Base-by-base conservation (phyloP, 1,284 basidiomycete species). In the Boletus sp. region DNA sequence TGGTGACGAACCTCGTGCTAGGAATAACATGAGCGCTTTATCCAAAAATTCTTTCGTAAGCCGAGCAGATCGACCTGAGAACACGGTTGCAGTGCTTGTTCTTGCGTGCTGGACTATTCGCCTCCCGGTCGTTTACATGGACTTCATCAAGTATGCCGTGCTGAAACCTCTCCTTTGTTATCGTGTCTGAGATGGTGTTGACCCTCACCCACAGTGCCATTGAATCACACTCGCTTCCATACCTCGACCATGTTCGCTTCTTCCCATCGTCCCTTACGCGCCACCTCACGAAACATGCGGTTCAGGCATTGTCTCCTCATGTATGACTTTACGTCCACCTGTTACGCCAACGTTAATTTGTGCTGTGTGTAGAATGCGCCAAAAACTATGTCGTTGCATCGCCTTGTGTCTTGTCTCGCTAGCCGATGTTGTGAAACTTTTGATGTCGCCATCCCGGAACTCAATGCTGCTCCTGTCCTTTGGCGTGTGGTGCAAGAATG, bases 31-130 rank as follows among this genome's bases (percentile, higher is more conserved):
- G 37, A 44, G 50, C 26, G 41, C 49, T 14, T 44, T 44, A 44
- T 43, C 49, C 22, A 54, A 41, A 36, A 57, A 53, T 22, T 37
- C 48, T 44, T 56, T 49, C 49, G 54, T 64, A 13, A 58, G 62
- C 17, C 57, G 54, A 37, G 74, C 77, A 53, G 82, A 86, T 56
- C 69, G 71, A 12, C 80, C 80, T 13, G 70, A 74, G 33, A 80
- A 76, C 53, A 86, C 78, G 26, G 69, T 91, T 35, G 79, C 80
- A 12, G 71, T 89, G 37, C 70, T 94, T 4, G 69, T 88, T 16
- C 62, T 91, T 5, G 83, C 79, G 2, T 86, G 86, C 53, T 92
- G 89, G 89, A 80, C 78, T 22, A 61, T 93, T 60, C 75, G 91
- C 16, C 66, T 92, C 26, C 91, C 91, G 0, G 71, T 88, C 5